These are phyloP conservation scores for Malassezia restricta DNA, from an alignment of 1,284 basidiomycete genomes.

Conservation along the genomic window DNA sequence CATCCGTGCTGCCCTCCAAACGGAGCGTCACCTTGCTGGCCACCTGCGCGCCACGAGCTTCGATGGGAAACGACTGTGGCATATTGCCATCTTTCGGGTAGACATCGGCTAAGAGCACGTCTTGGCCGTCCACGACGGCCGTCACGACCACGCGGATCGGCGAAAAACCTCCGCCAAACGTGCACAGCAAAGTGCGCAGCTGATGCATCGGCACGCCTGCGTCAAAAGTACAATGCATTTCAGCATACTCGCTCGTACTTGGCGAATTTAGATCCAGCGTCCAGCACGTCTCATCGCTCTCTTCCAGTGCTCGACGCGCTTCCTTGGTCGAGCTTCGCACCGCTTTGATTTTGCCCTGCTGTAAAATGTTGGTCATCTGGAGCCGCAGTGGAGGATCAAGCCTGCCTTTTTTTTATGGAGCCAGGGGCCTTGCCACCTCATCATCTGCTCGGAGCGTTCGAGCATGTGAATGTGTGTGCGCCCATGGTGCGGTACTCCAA, in stretches of 20 bases:
- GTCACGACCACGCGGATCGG: conserved; percentile 1
- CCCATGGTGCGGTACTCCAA: conserved; percentile 55
- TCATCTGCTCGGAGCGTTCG: conserved; percentile 24
- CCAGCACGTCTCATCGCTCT: conserved; percentile 12
- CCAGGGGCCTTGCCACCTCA: conserved; percentile 21
- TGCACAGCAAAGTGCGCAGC: neutral
- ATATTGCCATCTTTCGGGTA: conserved; percentile 13
- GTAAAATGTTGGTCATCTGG: conserved; percentile 2
- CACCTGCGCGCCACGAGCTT: neutral
- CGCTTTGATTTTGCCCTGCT: conserved; percentile 2
- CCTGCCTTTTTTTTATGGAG: conserved; percentile 31
- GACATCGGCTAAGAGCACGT: neutral
- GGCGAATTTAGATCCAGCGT: conserved; percentile 10
- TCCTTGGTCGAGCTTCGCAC: conserved; percentile 9
- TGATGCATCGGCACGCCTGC: neutral
- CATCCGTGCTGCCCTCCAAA: conserved; percentile 15
- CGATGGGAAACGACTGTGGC: conserved; percentile 2
- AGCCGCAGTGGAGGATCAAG: neutral
- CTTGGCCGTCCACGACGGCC: neutral
- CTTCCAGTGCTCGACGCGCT: conserved; percentile 1
- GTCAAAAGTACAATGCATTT: neutral
- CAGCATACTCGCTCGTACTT: neutral
- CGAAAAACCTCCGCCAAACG: conserved; percentile 14
- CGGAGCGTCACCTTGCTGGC: neutral
- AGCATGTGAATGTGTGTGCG: conserved; percentile 43